phyloP scores from a whole-genome alignment of 1,139 yeast genomes.

The Kodamaea sp. region DNA sequence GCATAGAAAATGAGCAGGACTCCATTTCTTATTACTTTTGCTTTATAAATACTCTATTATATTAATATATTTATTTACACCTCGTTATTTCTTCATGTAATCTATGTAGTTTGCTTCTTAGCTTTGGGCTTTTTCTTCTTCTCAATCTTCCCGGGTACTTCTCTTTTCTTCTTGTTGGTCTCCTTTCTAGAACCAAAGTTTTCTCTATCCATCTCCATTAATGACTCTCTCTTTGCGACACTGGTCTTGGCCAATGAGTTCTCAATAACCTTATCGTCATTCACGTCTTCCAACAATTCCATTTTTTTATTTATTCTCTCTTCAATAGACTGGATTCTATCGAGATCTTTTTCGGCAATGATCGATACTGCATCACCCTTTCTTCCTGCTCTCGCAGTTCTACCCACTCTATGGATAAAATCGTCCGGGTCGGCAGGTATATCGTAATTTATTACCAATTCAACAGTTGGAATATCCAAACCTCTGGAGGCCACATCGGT shows the following conservation, averaged over 20 bases:
- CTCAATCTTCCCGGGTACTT: slow-evolving; percentile 6
- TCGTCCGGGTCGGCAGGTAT: slow-evolving; percentile 97
- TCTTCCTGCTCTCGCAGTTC: slow-evolving; percentile 99
- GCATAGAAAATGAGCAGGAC: neutral
- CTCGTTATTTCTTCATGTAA: too few relatives aligned
- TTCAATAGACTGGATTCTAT: slow-evolving; percentile 81
- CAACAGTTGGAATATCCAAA: slow-evolving; percentile 91
- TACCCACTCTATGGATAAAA: slow-evolving; percentile 97
- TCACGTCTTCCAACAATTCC: slow-evolving; percentile 67
- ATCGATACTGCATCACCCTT: slow-evolving; percentile 57
- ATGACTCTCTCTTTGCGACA: slow-evolving; percentile 84
- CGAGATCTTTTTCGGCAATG: slow-evolving; percentile 83
- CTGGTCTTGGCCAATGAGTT: slow-evolving; percentile 68
- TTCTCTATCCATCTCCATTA: slow-evolving; percentile 92
- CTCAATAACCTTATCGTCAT: slow-evolving; percentile 75
- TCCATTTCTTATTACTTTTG: neutral
- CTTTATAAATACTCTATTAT: too few relatives aligned
- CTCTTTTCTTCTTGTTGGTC: slow-evolving; percentile 52
- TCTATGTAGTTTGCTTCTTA: neutral
- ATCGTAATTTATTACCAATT: slow-evolving; percentile 85
- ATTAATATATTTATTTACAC: neutral
- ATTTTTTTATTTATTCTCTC: slow-evolving; percentile 77
- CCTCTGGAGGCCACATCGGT: slow-evolving; percentile 98
- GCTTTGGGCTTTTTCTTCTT: slow-evolving; percentile 3
- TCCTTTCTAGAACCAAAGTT: slow-evolving; percentile 76